These are phyloP conservation scores for Fusarium papillatum DNA, from an alignment of 2,329 filamentous ascomycete species.

Conservation along the genomic window DNA sequence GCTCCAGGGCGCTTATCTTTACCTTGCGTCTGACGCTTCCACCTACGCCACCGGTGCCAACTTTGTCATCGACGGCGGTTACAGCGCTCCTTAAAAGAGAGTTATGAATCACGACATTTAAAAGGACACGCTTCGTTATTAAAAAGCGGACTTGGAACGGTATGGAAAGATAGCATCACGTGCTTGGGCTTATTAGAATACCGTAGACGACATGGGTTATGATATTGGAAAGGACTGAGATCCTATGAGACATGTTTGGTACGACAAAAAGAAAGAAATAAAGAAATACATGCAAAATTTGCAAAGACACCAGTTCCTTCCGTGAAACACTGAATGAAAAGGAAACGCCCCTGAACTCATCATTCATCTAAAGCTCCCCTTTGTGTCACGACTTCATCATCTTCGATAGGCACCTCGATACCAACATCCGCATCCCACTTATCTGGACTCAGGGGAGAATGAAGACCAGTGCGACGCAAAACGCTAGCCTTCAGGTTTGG, in stretches of 20 bases:
- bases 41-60: conserved; percentile 50
- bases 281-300: background rate
- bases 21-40: conserved; percentile 48
- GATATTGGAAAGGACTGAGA: conserved; percentile 5
- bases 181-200: conserved; percentile 1
- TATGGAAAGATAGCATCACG: conserved; percentile 5
- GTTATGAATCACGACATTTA: background rate
- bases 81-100: conserved; percentile 40
- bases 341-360: background rate
- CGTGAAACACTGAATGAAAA: background rate
- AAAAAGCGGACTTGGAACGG: background rate
- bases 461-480: background rate
- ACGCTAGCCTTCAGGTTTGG: background rate
- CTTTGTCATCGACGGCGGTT: conserved; percentile 48
- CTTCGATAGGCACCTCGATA: background rate
- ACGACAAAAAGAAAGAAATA: background rate
- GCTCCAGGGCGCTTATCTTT: conserved; percentile 43
- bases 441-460: conserved; percentile 23
- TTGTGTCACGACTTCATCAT: background rate
- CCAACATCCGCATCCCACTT: background rate
- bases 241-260: conserved; percentile 2
- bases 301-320: background rate
- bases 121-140: background rate
- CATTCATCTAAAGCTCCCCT: background rate
- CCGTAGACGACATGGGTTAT: background rate